phyloP scores from a whole-genome alignment of 345 rosid species.

The Combretum micranthum region DNA sequence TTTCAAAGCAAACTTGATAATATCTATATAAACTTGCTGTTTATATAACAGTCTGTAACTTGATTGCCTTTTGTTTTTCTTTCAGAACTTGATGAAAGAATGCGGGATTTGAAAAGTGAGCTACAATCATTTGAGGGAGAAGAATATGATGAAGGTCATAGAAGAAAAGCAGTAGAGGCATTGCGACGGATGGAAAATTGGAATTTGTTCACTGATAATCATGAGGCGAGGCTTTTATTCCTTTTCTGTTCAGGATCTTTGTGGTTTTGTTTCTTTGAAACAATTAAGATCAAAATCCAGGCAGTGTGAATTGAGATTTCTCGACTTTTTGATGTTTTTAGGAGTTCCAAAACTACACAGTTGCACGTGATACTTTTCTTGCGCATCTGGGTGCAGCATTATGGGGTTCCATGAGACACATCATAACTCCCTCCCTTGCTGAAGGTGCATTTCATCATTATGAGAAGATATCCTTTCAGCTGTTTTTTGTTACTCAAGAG shows the following conservation, averaged over 20 bases:
- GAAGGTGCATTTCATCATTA: conserved; percentile 97
- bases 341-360: conserved; percentile 91
- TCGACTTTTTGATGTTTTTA: conserved; percentile 23
- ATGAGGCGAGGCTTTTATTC: conserved; percentile 47
- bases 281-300: neutral
- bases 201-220: conserved; percentile 83
- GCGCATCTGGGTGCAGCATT: conserved; percentile 92
- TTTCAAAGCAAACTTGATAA: too few relatives aligned
- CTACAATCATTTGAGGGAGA: conserved; percentile 90
- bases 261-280: neutral
- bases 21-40: too few relatives aligned
- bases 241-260: neutral
- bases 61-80: conserved; percentile 1
- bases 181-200: conserved; percentile 85
- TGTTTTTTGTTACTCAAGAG: conserved; percentile 90
- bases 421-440: conserved; percentile 86
- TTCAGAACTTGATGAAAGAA: conserved; percentile 95
- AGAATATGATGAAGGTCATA: conserved; percentile 75
- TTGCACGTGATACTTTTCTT: conserved; percentile 95
- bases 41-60: neutral
- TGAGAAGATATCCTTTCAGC: conserved; percentile 89
- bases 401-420: conserved; percentile 95
- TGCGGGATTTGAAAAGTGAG: conserved; percentile 87
- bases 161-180: conserved; percentile 76
- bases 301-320: neutral